phyloP scores from a whole-genome alignment of 2,329 filamentous ascomycete species.

The Sarocladium strictum region DNA sequence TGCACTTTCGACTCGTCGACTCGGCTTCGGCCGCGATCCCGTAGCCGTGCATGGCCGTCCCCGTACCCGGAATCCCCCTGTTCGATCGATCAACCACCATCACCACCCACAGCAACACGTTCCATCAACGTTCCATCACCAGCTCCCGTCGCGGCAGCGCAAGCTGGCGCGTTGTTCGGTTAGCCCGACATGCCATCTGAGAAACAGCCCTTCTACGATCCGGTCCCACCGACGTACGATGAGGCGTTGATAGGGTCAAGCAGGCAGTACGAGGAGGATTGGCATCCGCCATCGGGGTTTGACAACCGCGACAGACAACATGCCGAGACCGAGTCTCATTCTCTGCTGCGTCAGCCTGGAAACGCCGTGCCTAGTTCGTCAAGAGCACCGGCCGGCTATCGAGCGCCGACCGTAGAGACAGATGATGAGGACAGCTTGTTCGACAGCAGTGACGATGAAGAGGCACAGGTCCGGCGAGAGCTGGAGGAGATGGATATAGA shows the following conservation, averaged over 20 bases:
- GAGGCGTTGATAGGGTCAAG: slow-evolving; percentile 32
- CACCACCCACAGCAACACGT: too few relatives aligned
- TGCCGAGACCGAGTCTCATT: slow-evolving; percentile 70
- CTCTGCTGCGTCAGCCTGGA: slow-evolving; percentile 46
- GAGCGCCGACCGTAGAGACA: slow-evolving; percentile 71
- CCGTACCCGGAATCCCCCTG: slow-evolving; percentile 6
- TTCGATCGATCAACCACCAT: neutral
- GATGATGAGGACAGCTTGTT: slow-evolving; percentile 61
- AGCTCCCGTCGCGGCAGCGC: slow-evolving; percentile 1
- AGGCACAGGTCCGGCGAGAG: slow-evolving; percentile 67
- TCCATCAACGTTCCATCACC: neutral
- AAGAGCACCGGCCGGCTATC: slow-evolving; percentile 55
- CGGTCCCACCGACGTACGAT: slow-evolving; percentile 37
- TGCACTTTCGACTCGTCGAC: neutral
- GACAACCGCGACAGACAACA: slow-evolving; percentile 45
- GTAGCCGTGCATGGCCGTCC: slow-evolving; percentile 4
- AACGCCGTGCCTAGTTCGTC: slow-evolving; percentile 33
- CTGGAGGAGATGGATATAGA: slow-evolving; percentile 83
- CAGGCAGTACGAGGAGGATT: slow-evolving; percentile 23
- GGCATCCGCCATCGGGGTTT: slow-evolving; percentile 25
- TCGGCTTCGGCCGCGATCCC: slow-evolving; percentile 2
- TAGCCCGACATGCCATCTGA: slow-evolving; percentile 16
- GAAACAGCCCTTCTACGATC: slow-evolving; percentile 36
- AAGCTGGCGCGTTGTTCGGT: neutral
- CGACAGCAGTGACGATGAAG: slow-evolving; percentile 47